Evolutionary conservation across 1,284 basidiomycete genomes (phyloP).

Genomic region (Naganishia sp.): DNA sequence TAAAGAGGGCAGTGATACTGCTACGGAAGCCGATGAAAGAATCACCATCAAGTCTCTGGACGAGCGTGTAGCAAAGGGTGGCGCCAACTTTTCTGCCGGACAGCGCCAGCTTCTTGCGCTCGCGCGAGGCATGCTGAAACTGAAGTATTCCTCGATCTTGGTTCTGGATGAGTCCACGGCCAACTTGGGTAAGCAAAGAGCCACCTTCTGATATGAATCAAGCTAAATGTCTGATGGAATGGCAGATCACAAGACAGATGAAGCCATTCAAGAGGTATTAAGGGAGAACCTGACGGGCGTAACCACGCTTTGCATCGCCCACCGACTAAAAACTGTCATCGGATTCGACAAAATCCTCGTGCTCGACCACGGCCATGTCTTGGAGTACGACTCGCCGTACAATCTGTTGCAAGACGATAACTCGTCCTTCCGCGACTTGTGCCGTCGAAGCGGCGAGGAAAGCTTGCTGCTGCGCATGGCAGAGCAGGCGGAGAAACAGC

Average conservation of each 20-base stretch:
- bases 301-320: constrained; percentile 56
- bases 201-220: too few species aligned
- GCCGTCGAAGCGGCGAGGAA: constrained; percentile 55
- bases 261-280: constrained; percentile 55
- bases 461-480: constrained; percentile 46
- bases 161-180: constrained; percentile 61
- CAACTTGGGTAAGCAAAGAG: constrained; percentile 42
- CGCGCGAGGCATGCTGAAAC: constrained; percentile 59
- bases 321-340: constrained; percentile 57
- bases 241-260: constrained; percentile 55
- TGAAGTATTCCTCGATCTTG: constrained; percentile 56
- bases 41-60: constrained; percentile 57
- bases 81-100: constrained; percentile 55
- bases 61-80: constrained; percentile 57
- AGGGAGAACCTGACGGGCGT: constrained; percentile 52
- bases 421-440: constrained; percentile 53
- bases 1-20: constrained; percentile 36
- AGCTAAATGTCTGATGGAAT: too few species aligned
- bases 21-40: constrained; percentile 44
- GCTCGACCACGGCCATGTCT: constrained; percentile 55
- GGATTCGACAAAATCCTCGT: constrained; percentile 58
- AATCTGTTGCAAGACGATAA: constrained; percentile 52
- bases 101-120: constrained; percentile 61
- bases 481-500: constrained; percentile 24
- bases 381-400: constrained; percentile 58